Evolutionary conservation across 176 grass and related monocot species (phyloP).

Genomic region (Oryza longistaminata): DNA sequence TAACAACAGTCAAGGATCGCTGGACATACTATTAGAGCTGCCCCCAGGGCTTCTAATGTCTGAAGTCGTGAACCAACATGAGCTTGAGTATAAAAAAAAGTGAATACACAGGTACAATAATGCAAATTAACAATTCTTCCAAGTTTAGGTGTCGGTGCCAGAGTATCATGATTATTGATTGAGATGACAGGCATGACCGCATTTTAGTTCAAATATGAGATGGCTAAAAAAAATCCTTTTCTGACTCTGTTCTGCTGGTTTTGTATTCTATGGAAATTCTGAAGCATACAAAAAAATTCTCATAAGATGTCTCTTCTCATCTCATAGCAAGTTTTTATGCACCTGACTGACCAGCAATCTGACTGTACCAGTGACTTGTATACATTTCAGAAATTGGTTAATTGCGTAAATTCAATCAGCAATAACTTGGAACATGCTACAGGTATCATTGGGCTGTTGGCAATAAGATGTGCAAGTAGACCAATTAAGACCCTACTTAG

Average conservation of each 20-base stretch:
- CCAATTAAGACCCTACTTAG: neutral
- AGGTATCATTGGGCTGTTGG: neutral
- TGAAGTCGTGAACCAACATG: constrained; percentile 17
- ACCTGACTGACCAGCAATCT: neutral
- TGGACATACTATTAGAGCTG: constrained; percentile 5
- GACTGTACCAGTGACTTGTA: neutral
- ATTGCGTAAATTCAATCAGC: neutral
- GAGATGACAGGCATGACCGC: neutral
- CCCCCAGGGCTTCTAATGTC: constrained; percentile 4
- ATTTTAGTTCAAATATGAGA: constrained; percentile 19
- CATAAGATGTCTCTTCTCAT: neutral
- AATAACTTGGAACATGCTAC: constrained; percentile 1
- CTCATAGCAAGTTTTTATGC: constrained; percentile 10
- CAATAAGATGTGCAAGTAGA: neutral
- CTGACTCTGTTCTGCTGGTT: neutral
- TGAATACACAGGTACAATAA: neutral
- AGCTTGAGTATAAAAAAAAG: neutral
- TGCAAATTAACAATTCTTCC: neutral
- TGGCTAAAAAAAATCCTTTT: neutral
- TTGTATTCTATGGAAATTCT: neutral
- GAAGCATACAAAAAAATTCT: neutral
- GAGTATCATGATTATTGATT: constrained; percentile 1
- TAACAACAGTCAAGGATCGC: neutral
- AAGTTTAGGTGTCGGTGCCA: neutral
- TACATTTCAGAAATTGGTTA: neutral